Evolutionary conservation across 2,329 filamentous ascomycete genomes (phyloP), one percentile per base, ranked within the genome.

Genomic region (Neofusicoccum kwambonambiense): DNA sequence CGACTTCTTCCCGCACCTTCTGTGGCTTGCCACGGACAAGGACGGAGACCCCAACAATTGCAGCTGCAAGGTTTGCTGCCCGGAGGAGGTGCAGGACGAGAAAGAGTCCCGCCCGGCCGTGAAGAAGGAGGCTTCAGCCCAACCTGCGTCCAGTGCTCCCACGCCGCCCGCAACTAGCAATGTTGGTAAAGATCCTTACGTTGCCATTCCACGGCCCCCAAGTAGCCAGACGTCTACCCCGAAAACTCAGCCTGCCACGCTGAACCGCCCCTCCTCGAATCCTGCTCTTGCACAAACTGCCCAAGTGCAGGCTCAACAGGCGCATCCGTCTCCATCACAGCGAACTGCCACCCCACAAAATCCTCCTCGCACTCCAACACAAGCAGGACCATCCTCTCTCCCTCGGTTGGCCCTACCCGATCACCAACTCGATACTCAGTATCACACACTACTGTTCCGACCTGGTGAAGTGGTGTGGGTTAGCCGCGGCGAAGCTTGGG

Each of bases 1-100:
- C 60, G 85, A 87, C 67, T 87, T 87, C 76, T 86, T 86, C 67
- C 84, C 83, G 2, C 86, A 88, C 71, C 74, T 87, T 3, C 72
- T 86, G 1, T 86, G 85, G 84, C 80, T 88, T 1, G 77, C 76
- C 52, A 83, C 81, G 19, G 85, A 87, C 68, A 78, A 81, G 66
- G 78, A 76, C 41, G 82, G 80, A 49, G 83, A 87, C 67, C 77
- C 77, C 52, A 77, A 81, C 66, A 87, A 87, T 69, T 87, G 85
- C 74, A 77, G 78, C 17, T 87, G 85, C 77, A 85, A 84, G 72
- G 76, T 86, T 58, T 87, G 85, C 73, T 83, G 79, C 13, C 84
- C 84, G 1, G 80, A 84, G 67, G 83, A 84, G 65, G 70, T 81
- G 4, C 79, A 85, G 44, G 75, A 75, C 78, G 61, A 73, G 71